Percentiles rank a stretch among this genome's conserved stretches.
Evolutionary conservation across 2,329 filamentous ascomycete species (phyloP).

Genomic region (Curvularia spicifera): DNA sequence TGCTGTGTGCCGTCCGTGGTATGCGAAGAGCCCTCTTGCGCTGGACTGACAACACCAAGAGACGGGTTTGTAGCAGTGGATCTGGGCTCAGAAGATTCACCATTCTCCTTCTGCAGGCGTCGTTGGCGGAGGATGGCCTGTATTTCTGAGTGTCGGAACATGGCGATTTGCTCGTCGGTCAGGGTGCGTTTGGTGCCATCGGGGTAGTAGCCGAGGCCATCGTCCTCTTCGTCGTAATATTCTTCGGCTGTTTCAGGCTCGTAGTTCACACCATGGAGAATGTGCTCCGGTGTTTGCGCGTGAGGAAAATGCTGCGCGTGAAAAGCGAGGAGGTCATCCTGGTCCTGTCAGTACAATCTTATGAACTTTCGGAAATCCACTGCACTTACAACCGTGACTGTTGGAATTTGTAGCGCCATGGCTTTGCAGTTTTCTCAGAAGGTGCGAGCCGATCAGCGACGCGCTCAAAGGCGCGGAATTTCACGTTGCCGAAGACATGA

Average conservation of each 20-base stretch:
- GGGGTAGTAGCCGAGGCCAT: slow-evolving; percentile 79
- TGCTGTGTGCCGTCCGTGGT: slow-evolving; percentile 17
- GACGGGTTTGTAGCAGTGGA: background rate
- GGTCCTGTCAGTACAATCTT: slow-evolving; percentile 21
- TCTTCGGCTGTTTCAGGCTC: slow-evolving; percentile 37
- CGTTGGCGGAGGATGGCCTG: slow-evolving; percentile 65
- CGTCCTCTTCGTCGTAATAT: slow-evolving; percentile 59
- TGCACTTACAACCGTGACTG: slow-evolving; percentile 41
- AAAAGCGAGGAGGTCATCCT: slow-evolving; percentile 55
- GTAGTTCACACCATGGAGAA: slow-evolving; percentile 39
- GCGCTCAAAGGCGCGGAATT: slow-evolving; percentile 26
- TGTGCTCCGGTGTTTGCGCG: slow-evolving; percentile 43
- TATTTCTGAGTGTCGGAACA: slow-evolving; percentile 89
- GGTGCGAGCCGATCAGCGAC: background rate
- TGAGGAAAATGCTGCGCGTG: slow-evolving; percentile 54
- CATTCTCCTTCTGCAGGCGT: slow-evolving; percentile 31
- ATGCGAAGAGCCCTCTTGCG: slow-evolving; percentile 1
- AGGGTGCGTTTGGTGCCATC: slow-evolving; percentile 89
- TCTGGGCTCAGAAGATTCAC: slow-evolving; percentile 23
- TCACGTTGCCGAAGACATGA: slow-evolving; percentile 26
- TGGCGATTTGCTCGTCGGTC: slow-evolving; percentile 87
- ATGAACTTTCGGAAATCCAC: slow-evolving; percentile 4
- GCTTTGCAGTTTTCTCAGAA: background rate
- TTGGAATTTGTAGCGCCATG: slow-evolving; percentile 39
- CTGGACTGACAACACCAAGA: background rate